Evolutionary conservation across 1,284 basidiomycete genomes (phyloP), one percentile per base, ranked within the genome.

Genomic region (Naganishia sp.): DNA sequence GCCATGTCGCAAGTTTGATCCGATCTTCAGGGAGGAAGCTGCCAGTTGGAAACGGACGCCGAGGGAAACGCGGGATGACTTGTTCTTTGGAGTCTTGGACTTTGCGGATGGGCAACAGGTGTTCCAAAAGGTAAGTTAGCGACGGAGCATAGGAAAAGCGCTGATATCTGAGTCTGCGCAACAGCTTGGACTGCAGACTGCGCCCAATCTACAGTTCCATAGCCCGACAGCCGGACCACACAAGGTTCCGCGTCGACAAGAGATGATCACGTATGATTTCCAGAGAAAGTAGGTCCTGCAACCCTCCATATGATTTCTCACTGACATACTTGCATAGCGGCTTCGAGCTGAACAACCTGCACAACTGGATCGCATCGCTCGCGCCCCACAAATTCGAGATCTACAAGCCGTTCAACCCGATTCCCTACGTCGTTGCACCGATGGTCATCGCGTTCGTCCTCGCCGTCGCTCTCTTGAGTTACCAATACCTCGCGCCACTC

Each of bases 81-180:
- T 95, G 77, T 93, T 96, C 84, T 97, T 96, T 74, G 94, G 87
- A 15, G 88, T 87, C n/a, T 80, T 92, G 43, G 94, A 97, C 78
- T 96, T 95, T 75, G 85, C 88, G 70, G 83, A 90, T 47, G 88
- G 85, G 2, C 84, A 86, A 65, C 79, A 81, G 3, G 83, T 92
- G 43, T 97, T 94, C 81, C 86, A 90, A 80, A 87, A 87, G 82
- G 92, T 90, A 68, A 60, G 79, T 73, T 28, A 28, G 31, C 46
- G 50, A 5, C 31, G 10, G 35, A 49, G 4, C 9, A 23, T 35
- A n/a, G 6, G 35, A 25, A 9, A 39, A 39, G 23, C 25, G 42
- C 5, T 23, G n/a, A 23, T 5, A 2, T 9, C 43, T 55, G 54
- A 11, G 39, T 57, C 7, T 43, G 6, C 13, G 42, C 18, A 45